phyloP scores from a whole-genome alignment of 2,329 filamentous ascomycete species.

The Fusarium sp. region DNA sequence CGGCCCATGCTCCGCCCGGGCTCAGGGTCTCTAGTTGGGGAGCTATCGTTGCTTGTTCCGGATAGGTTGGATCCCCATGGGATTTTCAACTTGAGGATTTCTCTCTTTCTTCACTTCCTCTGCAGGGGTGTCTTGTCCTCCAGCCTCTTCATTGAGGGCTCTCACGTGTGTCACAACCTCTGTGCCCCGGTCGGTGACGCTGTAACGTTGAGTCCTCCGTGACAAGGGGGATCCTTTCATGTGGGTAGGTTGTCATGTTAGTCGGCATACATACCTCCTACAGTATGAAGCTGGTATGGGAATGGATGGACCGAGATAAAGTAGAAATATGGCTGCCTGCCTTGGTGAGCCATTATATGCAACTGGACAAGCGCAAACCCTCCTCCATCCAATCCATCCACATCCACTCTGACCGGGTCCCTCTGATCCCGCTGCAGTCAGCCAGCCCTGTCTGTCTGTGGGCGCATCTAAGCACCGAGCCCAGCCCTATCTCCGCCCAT shows the following conservation, averaged over 20 bases:
- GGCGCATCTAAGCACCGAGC: not conserved
- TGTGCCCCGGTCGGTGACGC: not conserved
- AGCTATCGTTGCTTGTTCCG: slow-evolving; percentile 26
- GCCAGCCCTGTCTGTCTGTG: not conserved
- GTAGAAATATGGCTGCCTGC: not conserved
- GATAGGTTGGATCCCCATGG: not conserved
- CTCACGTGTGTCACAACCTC: not conserved
- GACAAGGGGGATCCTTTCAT: not conserved
- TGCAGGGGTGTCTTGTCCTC: not conserved
- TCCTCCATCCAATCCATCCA: slow-evolving; percentile 1
- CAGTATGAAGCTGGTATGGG: not conserved
- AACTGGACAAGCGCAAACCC: slow-evolving; percentile 21
- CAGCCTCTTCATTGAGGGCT: not conserved
- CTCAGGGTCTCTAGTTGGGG: slow-evolving; percentile 15
- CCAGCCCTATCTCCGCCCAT: slow-evolving; percentile 16
- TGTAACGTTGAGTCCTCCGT: slow-evolving; percentile 27
- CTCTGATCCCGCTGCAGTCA: slow-evolving; percentile 1
- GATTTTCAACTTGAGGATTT: not conserved
- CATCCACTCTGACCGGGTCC: not conserved
- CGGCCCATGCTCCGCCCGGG: slow-evolving; percentile 16
- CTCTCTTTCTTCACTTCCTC: not conserved
- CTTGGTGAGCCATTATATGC: not conserved
- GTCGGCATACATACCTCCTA: not conserved
- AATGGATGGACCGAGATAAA: not conserved
- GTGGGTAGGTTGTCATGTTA: not conserved